phyloP scores from a whole-genome alignment of 495 filamentous ascomycete species.

The Trichoderma gamsii region DNA sequence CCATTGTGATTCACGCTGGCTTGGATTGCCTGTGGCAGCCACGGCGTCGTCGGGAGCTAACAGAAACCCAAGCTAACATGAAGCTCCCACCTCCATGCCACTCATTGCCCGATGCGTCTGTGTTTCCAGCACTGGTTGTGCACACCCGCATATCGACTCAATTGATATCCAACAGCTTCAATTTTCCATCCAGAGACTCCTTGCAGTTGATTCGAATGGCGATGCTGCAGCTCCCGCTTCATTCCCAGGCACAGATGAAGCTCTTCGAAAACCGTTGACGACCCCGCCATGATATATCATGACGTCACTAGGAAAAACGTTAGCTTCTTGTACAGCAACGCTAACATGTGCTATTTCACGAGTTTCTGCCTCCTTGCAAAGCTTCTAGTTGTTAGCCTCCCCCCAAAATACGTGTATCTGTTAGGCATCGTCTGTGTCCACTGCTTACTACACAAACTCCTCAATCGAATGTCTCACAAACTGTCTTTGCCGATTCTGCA shows the following conservation, averaged over 20 bases:
- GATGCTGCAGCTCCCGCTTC: not conserved
- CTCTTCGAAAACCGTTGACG: not conserved
- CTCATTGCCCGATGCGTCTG: not conserved
- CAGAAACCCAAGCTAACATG: not conserved
- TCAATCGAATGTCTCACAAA: too few relatives aligned
- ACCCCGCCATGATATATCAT: not conserved
- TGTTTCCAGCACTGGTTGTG: not conserved
- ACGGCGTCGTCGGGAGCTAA: not conserved
- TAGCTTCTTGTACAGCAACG: not conserved
- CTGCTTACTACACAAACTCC: too few relatives aligned
- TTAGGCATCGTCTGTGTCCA: too few relatives aligned
- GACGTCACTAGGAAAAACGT: not conserved
- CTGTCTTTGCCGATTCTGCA: too few relatives aligned
- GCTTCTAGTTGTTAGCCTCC: too few relatives aligned
- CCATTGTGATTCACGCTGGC: not conserved
- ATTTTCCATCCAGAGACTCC: not conserved
- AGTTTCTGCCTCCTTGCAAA: too few relatives aligned
- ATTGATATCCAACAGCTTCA: not conserved
- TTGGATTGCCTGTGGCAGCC: not conserved
- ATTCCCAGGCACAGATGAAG: not conserved
- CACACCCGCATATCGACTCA: not conserved
- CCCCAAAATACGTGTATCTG: too few relatives aligned
- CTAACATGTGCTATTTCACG: too few relatives aligned
- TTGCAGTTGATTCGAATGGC: not conserved
- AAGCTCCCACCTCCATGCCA: not conserved